Evolutionary conservation across 2,329 filamentous ascomycete species (phyloP).

Genomic region (Didymella pinodella): DNA sequence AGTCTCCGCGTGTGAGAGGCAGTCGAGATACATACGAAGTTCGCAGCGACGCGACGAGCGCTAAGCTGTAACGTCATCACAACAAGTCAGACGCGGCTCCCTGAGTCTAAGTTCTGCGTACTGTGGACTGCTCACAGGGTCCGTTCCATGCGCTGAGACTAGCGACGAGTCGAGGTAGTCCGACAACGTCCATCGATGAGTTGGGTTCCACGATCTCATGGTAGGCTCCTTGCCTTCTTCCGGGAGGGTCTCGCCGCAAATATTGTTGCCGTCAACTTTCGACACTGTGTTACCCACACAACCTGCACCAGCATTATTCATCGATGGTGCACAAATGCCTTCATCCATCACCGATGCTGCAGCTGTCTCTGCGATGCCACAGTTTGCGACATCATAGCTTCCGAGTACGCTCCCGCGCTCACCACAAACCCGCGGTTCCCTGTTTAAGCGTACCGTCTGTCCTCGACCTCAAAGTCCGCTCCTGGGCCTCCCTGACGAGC

Average conservation of each 20-base stretch:
- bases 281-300: neutral
- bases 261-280: neutral
- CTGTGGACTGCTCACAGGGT: too few relatives aligned
- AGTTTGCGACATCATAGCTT: neutral
- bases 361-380: neutral
- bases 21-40: neutral
- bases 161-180: too few relatives aligned
- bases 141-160: too few relatives aligned
- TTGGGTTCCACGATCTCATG: too few relatives aligned
- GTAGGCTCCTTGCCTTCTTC: neutral
- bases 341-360: neutral
- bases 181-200: too few relatives aligned
- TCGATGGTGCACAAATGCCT: neutral
- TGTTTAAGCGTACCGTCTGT: neutral
- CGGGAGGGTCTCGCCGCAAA: neutral
- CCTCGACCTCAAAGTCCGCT: neutral
- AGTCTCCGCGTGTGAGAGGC: neutral
- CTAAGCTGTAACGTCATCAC: neutral
- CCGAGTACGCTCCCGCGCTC: neutral
- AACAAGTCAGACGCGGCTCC: neutral
- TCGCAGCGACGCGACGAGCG: neutral
- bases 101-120: too few relatives aligned
- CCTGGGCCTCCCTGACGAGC: slow-evolving; percentile 3
- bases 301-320: neutral
- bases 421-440: neutral